A percentile compares a stretch with the other conserved stretches of the same genome.
phyloP scores from a whole-genome alignment of 768 basidiomycete genomes.

The Holtermannia corniformis region DNA sequence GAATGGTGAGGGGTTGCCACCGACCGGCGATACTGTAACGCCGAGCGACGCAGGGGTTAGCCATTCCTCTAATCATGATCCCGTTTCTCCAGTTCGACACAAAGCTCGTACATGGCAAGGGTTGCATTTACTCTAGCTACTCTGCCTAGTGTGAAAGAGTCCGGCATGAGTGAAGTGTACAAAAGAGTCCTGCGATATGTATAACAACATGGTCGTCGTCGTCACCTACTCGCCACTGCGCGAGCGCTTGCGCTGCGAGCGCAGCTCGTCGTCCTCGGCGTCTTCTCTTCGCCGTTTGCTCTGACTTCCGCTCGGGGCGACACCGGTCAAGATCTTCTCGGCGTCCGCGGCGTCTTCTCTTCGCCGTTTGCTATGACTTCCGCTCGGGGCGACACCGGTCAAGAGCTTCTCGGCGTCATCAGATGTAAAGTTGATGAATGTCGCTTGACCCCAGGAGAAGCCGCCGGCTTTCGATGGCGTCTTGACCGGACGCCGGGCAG shows the following conservation, averaged over 20 bases:
- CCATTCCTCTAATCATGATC: too few relatives aligned
- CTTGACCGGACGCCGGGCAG: slow-evolving; percentile 7
- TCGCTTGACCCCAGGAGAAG: slow-evolving; percentile 30
- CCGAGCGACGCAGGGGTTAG: too few relatives aligned
- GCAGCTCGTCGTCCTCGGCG: slow-evolving; percentile 8
- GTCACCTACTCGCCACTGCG: background rate
- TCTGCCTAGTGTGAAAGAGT: too few relatives aligned
- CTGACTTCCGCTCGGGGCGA: slow-evolving; percentile 37
- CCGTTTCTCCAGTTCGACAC: too few relatives aligned
- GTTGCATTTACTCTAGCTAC: too few relatives aligned
- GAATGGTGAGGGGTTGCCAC: background rate
- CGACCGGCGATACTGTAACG: too few relatives aligned
- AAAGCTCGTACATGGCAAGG: too few relatives aligned
- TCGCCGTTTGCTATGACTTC: slow-evolving; percentile 29
- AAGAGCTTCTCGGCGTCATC: slow-evolving; percentile 39
- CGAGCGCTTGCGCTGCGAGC: background rate
- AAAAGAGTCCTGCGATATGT: too few relatives aligned
- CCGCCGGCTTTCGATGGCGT: slow-evolving; percentile 7
- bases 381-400: slow-evolving; percentile 39
- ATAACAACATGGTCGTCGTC: too few relatives aligned
- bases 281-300: slow-evolving; percentile 30
- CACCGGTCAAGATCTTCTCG: slow-evolving; percentile 36
- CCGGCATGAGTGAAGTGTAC: too few relatives aligned
- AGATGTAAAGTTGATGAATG: slow-evolving; percentile 42
- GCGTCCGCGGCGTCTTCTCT: slow-evolving; percentile 34